These are phyloP conservation scores for Fusarium cyanostomum DNA, from an alignment of 2,329 filamentous ascomycete genomes.

Conservation along the genomic window DNA sequence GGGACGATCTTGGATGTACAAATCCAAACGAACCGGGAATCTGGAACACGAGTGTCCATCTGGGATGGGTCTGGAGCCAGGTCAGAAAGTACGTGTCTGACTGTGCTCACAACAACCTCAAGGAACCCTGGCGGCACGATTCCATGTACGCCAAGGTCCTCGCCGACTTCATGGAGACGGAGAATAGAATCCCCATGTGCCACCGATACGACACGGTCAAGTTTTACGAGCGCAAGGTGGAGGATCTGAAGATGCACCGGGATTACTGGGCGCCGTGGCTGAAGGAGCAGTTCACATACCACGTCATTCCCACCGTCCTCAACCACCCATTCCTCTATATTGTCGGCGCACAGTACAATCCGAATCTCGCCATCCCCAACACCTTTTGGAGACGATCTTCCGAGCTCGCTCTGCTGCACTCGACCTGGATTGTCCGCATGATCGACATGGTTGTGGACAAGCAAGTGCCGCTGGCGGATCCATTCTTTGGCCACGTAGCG, in stretches of 20 bases:
- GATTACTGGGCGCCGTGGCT: constrained; percentile 63
- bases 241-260: constrained; percentile 55
- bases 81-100: constrained; percentile 58
- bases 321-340: constrained; percentile 65
- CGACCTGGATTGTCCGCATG: constrained; percentile 63
- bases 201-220: constrained; percentile 63
- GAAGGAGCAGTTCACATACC: constrained; percentile 63
- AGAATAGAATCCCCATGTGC: constrained; percentile 59
- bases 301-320: constrained; percentile 59
- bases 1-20: constrained; percentile 56
- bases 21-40: constrained; percentile 55
- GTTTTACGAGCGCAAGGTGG: constrained; percentile 59
- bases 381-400: constrained; percentile 64
- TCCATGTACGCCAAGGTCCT: constrained; percentile 61
- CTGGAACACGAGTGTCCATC: constrained; percentile 59
- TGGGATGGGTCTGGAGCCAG: constrained; percentile 62
- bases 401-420: constrained; percentile 60
- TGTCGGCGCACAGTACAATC: constrained; percentile 60
- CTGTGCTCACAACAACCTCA: constrained; percentile 57
- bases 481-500: constrained; percentile 61
- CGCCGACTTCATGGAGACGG: constrained; percentile 61
- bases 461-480: constrained; percentile 58
- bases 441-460: constrained; percentile 64
- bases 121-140: constrained; percentile 62
- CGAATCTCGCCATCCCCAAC: constrained; percentile 62